Evolutionary conservation across 2,329 filamentous ascomycete species (phyloP), one percentile per base, ranked within the genome.

Genomic region (Cordyceps cicadae): DNA sequence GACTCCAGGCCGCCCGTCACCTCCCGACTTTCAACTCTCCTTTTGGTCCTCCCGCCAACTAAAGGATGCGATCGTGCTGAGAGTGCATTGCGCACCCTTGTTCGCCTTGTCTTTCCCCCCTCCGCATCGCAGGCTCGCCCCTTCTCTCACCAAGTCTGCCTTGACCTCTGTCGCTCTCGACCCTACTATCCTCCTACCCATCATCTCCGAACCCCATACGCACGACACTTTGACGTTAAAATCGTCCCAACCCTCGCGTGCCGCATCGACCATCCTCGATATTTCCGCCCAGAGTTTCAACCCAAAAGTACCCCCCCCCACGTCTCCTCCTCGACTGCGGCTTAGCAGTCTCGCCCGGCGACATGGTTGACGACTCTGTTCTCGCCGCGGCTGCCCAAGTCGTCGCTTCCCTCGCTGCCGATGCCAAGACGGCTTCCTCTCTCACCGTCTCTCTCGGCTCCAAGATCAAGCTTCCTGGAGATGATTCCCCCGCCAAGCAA

Each of bases 381-480:
- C 73, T 85, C 71, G 77, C 75, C 66, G 81, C 81, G 51, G 77
- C 79, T 43, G 77, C 80, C 67, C 76, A 81, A 68, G 76, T 85
- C 65, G 74, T 85, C 65, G 78, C 79, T 67, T 77, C 75, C 63
- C 73, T 85, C 62, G 82, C 81, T 62, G 70, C 72, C 63, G 75
- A 78, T 62, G 70, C 75, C 37, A 75, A 74, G 64, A 70, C 74
- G 54, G 66, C 72, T 45, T 68, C 70, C 64, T 70, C 75, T 55
- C 72, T 75, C 56, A 71, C 76, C 60, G 71, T 75, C 62, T 75
- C 74, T 55, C 70, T 74, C 60, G 77, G 75, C 62, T 73, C 75
- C 57, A 78, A 82, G 66, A 80, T 93, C 70, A 82, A 81, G 64
- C 81, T 97, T 26, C 92, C 93, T 15, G 94, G 94, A 62, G 81